Conservation (phyloP, 2,329 filamentous ascomycete genomes). For the Albifimbria verrucaria region DNA sequence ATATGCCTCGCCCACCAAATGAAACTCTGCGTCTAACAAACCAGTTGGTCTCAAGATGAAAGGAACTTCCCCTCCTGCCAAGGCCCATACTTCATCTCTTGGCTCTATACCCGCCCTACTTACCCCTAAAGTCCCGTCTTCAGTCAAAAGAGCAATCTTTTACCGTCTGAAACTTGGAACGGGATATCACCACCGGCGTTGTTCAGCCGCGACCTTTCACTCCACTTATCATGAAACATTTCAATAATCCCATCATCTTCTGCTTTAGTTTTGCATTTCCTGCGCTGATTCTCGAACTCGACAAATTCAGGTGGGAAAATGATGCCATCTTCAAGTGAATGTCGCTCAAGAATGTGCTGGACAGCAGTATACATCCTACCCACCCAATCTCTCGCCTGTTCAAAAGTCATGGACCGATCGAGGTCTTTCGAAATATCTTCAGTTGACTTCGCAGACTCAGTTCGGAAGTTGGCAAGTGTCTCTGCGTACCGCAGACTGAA, state of each 20-base stretch:
- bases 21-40: not conserved
- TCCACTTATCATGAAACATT: not conserved
- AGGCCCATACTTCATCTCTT: not conserved
- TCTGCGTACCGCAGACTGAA: not conserved
- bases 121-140: not conserved
- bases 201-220: not conserved
- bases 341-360: not conserved
- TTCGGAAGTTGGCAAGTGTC: not conserved
- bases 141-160: not conserved
- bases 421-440: not conserved
- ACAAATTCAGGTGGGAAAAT: not conserved
- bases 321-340: not conserved
- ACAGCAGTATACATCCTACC: not conserved
- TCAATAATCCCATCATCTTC: not conserved
- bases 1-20: not conserved
- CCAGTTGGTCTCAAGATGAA: not conserved
- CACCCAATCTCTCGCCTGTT: not conserved
- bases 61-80: not conserved
- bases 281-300: not conserved
- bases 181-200: not conserved
- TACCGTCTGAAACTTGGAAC: not conserved
- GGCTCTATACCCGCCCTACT: not conserved
- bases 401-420: not conserved
- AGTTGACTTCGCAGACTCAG: not conserved
- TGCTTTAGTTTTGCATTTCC: not conserved